These are phyloP conservation scores for Ogataea minuta DNA, from an alignment of 805 yeast species.

Conservation along the genomic window DNA sequence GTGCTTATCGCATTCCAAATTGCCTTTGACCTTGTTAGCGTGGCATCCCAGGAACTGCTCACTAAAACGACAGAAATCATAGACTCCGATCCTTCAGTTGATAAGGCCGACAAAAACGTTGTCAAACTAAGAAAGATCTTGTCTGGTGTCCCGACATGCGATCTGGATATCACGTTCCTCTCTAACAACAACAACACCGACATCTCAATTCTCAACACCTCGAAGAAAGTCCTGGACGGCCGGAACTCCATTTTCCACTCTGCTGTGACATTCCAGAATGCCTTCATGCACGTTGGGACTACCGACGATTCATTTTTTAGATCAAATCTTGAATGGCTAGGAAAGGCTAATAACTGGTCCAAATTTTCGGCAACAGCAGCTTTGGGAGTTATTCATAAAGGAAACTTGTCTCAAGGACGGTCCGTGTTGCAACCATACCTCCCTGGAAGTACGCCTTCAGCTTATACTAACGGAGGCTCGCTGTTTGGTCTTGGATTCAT, in stretches of 20 bases:
- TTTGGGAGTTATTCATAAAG: slow-evolving; percentile 93
- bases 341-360: slow-evolving; percentile 98
- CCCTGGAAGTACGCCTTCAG: slow-evolving; percentile 76
- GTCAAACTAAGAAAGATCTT: slow-evolving; percentile 64
- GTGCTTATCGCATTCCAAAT: slow-evolving; percentile 78
- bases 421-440: slow-evolving; percentile 85
- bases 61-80: slow-evolving; percentile 49
- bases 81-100: slow-evolving; percentile 29
- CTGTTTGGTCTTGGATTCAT: slow-evolving; percentile 89
- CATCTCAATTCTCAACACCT: slow-evolving; percentile 70
- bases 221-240: slow-evolving; percentile 82
- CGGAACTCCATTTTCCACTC: slow-evolving; percentile 92
- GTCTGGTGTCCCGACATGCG: slow-evolving; percentile 92
- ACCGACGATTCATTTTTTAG: slow-evolving; percentile 92
- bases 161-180: slow-evolving; percentile 83
- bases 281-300: slow-evolving; percentile 94
- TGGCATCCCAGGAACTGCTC: slow-evolving; percentile 87
- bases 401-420: slow-evolving; percentile 88
- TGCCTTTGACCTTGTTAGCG: slow-evolving; percentile 89
- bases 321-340: slow-evolving; percentile 90
- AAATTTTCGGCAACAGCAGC: slow-evolving; percentile 98
- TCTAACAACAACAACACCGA: slow-evolving; percentile 87
- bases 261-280: slow-evolving; percentile 92
- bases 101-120: slow-evolving; percentile 29
- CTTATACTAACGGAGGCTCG: slow-evolving; percentile 94